Base-by-base conservation (phyloP, 73 alveolate species). In the Blepharisma stoltei region DNA sequence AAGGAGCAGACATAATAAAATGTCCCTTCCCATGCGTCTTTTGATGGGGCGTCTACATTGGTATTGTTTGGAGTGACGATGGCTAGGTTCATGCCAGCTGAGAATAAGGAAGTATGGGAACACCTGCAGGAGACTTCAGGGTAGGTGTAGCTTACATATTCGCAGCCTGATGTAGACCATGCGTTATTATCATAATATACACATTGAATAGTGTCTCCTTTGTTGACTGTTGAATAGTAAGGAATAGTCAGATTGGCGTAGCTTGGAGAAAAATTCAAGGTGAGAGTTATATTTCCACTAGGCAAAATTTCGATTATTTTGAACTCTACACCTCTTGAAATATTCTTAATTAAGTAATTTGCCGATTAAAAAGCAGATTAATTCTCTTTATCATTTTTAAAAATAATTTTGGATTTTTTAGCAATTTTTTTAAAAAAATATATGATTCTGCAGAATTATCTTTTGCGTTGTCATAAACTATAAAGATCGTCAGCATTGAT, bases 81-180 rank as follows among this genome's bases (percentile, higher is more conserved):
- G 3, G 41, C 41, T 32, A 32, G 3, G 41, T 32, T 32, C 3
- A 32, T 32, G 46, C 73, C 73, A 1, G 49, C 46, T 1, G 73
- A 20, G 23, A 14, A 60, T 18, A 60, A 25, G 5, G 73, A 60
- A 3, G 46, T 60, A 25, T 60, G 73, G 14, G 48, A 1, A 25
- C 73, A 60, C 5, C 46, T 25, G 5, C 73, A 60, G 5, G 14
- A 38, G 5, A n/a, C 23, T 8, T 25, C 14, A 25, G 14, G 14
- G n/a, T 38, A n/a, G 23, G 14, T 38, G 23, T 14, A 11, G 2
- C 45, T 25, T n/a, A 20, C 73, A 20, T 14, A 25, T 25, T 25
- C 18, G 5, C 73, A 60, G 11, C 73, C 73, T 60, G 14, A 14
- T 1, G 37, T 25, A 8, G 73, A 60, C 73, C 73, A 60, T 60